Evolutionary conservation across 2,329 filamentous ascomycete genomes (phyloP).

Genomic region (Meredithiella fracta): DNA sequence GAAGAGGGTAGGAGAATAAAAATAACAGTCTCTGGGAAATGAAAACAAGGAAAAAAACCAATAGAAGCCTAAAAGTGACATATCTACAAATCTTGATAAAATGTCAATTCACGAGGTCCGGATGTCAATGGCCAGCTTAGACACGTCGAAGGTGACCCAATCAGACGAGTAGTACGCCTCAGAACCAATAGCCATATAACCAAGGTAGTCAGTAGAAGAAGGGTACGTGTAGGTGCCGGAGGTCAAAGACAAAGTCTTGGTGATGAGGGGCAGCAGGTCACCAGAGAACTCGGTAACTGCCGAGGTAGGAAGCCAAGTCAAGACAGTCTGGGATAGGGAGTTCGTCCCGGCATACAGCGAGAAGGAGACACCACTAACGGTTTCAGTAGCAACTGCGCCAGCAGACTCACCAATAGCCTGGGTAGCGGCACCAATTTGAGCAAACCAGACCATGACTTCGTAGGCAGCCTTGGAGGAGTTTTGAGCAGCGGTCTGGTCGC

Average conservation of each 20-base stretch:
- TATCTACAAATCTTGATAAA: neutral
- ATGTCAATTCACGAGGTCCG: constrained; percentile 16
- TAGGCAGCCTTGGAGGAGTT: constrained; percentile 27
- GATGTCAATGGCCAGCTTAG: constrained; percentile 24
- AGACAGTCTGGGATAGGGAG: constrained; percentile 26
- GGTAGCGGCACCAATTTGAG: constrained; percentile 28
- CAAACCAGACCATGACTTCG: constrained; percentile 44
- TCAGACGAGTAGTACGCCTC: constrained; percentile 29
- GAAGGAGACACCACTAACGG: constrained; percentile 27
- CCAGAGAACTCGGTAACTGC: constrained; percentile 27
- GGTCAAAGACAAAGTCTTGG: constrained; percentile 21
- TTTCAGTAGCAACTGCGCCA: constrained; percentile 21
- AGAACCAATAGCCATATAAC: constrained; percentile 35
- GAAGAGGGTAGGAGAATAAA: neutral
- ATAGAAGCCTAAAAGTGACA: neutral
- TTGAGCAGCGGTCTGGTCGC: constrained; percentile 24
- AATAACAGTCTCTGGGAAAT: neutral
- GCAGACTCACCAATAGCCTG: constrained; percentile 29
- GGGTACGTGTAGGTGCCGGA: constrained; percentile 22
- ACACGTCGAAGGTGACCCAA: constrained; percentile 34
- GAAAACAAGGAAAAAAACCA: neutral
- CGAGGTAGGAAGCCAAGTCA: constrained; percentile 31
- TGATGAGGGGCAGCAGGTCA: constrained; percentile 30
- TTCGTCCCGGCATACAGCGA: constrained; percentile 28
- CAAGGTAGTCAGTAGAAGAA: constrained; percentile 28